phyloP scores from a whole-genome alignment of 1,139 yeast genomes.

The Suhomyces anneliseae region DNA sequence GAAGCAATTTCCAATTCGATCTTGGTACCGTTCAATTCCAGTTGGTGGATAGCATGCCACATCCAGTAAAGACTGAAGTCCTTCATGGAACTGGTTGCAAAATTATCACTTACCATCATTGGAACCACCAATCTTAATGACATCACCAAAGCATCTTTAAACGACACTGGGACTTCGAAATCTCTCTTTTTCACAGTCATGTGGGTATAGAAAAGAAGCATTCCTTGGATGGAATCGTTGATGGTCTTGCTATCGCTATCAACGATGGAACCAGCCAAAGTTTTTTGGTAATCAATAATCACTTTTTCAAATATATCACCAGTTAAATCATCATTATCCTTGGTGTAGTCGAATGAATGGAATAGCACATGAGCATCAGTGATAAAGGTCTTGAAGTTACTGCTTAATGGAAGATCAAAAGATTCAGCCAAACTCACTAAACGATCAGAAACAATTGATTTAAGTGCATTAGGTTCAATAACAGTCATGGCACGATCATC shows the following conservation, averaged over 20 bases:
- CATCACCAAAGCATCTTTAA: constrained; percentile 36
- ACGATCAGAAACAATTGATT: constrained; percentile 36
- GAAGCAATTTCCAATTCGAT: constrained; percentile 32
- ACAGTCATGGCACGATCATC: not conserved
- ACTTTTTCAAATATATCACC: constrained; percentile 35
- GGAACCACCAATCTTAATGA: constrained; percentile 40
- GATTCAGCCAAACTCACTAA: constrained; percentile 56
- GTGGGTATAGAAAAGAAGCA: constrained; percentile 30
- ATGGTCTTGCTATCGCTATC: constrained; percentile 28
- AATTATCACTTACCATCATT: constrained; percentile 32
- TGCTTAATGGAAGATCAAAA: constrained; percentile 59
- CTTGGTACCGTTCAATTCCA: constrained; percentile 16
- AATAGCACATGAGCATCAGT: constrained; percentile 29
- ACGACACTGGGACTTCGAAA: constrained; percentile 21
- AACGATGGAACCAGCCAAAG: constrained; percentile 27
- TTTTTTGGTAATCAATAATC: constrained; percentile 36
- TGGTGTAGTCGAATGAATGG: constrained; percentile 20
- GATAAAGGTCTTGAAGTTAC: constrained; percentile 36
- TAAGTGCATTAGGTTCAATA: not conserved
- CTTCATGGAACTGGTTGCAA: constrained; percentile 23
- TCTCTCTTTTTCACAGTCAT: constrained; percentile 16
- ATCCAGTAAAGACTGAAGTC: constrained; percentile 41
- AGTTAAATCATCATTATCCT: constrained; percentile 13
- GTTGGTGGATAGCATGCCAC: constrained; percentile 39
- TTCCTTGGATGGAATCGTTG: constrained; percentile 33